phyloP scores from a whole-genome alignment of 345 rosid genomes.

The Rhizophora mangle region DNA sequence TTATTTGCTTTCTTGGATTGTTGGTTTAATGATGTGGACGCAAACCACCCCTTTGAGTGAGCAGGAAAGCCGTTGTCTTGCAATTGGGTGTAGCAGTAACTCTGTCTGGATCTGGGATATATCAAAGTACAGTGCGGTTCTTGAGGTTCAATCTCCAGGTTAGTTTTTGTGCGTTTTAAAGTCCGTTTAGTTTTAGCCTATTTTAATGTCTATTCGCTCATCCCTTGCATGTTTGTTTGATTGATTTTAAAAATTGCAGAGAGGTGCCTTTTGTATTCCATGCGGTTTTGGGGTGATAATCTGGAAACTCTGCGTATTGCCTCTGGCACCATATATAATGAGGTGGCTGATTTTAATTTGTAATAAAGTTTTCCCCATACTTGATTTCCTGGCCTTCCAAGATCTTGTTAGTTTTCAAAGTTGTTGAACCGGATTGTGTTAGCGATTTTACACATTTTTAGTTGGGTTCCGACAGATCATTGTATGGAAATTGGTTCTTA shows the following conservation, averaged over 20 bases:
- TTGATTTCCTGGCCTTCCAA: not conserved
- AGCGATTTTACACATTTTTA: conserved; percentile 15
- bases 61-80: conserved; percentile 44
- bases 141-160: conserved; percentile 80
- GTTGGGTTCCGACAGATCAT: conserved; percentile 55
- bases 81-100: conserved; percentile 82
- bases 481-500: conserved; percentile 67
- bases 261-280: conserved; percentile 78
- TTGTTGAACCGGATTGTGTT: conserved; percentile 2
- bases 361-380: not conserved
- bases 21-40: conserved; percentile 29
- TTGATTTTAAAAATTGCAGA: conserved; percentile 40
- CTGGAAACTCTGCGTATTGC: conserved; percentile 64
- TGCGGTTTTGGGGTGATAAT: conserved; percentile 82
- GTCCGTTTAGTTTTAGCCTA: not conserved
- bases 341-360: conserved; percentile 44
- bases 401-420: conserved; percentile 1
- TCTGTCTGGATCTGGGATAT: conserved; percentile 66
- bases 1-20: conserved; percentile 14
- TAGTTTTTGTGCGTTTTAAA: not conserved
- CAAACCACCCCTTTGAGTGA: conserved; percentile 14
- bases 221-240: not conserved
- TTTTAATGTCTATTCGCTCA: conserved; percentile 1
- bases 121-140: conserved; percentile 37
- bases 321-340: conserved; percentile 86